phyloP scores from a whole-genome alignment of 371 early-diverging fungal genomes.

The Mucor circinelloides region DNA sequence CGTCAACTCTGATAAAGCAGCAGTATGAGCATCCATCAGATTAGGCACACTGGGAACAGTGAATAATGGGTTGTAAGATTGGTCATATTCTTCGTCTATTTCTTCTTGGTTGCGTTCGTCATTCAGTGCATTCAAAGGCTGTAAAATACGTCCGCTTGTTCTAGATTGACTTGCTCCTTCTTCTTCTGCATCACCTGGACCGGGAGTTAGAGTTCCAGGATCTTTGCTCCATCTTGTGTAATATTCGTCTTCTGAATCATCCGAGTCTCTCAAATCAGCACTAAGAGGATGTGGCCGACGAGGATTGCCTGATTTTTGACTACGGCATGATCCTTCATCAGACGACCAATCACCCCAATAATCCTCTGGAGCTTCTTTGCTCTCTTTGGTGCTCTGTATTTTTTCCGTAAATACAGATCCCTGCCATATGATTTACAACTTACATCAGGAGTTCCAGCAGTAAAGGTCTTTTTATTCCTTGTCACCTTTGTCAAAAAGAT shows the following conservation, averaged over 20 bases:
- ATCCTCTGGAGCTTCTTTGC: constrained; percentile 40
- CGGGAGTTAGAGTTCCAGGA: constrained; percentile 49
- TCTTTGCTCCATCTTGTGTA: constrained; percentile 47
- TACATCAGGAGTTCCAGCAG: constrained; percentile 27
- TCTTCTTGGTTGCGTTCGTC: constrained; percentile 29
- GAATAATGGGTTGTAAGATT: constrained; percentile 50
- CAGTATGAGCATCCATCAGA: constrained; percentile 46
- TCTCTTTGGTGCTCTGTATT: not conserved
- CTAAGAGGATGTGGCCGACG: not conserved
- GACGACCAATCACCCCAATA: constrained; percentile 58
- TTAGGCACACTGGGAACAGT: constrained; percentile 58
- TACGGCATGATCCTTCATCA: constrained; percentile 27
- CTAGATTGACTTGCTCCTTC: constrained; percentile 1
- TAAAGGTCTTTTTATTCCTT: constrained; percentile 12
- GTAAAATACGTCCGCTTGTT: not conserved
- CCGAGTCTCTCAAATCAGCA: constrained; percentile 13
- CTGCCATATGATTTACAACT: not conserved
- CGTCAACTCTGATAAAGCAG: constrained; percentile 46
- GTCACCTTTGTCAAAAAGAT: constrained; percentile 38
- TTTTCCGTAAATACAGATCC: not conserved
- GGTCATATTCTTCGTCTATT: constrained; percentile 53
- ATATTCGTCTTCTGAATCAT: constrained; percentile 47
- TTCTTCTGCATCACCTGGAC: constrained; percentile 16
- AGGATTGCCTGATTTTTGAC: constrained; percentile 1
- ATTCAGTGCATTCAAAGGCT: constrained; percentile 3